Conservation (phyloP, 2,329 filamentous ascomycete genomes). For the Tricladium varicosporioides region DNA sequence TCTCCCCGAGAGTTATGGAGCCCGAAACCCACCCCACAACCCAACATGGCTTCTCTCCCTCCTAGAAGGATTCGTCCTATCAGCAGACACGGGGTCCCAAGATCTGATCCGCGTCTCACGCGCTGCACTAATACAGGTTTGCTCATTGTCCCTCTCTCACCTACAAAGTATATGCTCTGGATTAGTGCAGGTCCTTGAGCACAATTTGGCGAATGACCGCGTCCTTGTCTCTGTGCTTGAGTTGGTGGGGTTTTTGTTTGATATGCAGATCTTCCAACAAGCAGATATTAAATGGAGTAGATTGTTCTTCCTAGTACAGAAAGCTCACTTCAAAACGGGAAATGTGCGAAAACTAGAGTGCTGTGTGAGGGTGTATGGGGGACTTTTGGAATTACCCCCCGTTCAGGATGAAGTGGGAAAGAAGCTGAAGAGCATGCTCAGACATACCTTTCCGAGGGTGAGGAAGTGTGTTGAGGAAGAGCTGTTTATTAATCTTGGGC, state of each 20-base stretch:
- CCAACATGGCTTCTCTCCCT: conserved; percentile 49
- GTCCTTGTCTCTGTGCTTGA: conserved; percentile 75
- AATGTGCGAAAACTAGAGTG: conserved; percentile 81
- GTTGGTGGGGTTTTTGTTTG: conserved; percentile 72
- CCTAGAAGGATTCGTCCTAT: conserved; percentile 67
- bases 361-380: conserved; percentile 76
- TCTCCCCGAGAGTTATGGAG: neutral
- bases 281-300: conserved; percentile 30
- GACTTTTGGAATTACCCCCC: conserved; percentile 47
- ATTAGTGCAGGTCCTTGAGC: conserved; percentile 54
- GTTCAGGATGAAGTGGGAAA: conserved; percentile 49
- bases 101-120: conserved; percentile 69
- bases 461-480: conserved; percentile 58
- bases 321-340: conserved; percentile 77
- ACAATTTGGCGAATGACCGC: conserved; percentile 58
- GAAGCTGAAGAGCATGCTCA: conserved; percentile 70
- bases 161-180: conserved; percentile 44
- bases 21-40: neutral
- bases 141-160: conserved; percentile 28
- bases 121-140: conserved; percentile 59
- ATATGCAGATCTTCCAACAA: conserved; percentile 51
- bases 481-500: conserved; percentile 49
- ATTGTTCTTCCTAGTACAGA: conserved; percentile 70
- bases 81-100: conserved; percentile 76
- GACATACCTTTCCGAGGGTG: conserved; percentile 81